Base-by-base conservation (phyloP, 176 grass and related monocot genomes). In the Themeda triandra region DNA sequence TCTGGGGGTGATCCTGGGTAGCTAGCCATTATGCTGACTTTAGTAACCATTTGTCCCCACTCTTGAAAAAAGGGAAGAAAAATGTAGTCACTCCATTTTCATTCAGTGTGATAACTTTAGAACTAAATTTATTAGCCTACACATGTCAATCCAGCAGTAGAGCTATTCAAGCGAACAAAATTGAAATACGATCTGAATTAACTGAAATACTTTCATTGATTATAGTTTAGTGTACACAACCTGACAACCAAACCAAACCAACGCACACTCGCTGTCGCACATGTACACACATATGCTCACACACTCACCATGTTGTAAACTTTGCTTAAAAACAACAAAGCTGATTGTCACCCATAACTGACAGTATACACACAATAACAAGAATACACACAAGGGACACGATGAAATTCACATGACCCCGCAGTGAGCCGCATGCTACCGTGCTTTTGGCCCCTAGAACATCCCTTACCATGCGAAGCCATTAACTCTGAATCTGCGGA, bases 331-430 rank as follows among this genome's bases (percentile, higher is more conserved):
- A 35, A 56, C 24, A 48, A 36, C 32, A 5, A 5, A 8, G 40
- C 59, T 42, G 36, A 29, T 45, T 45, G 37, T 46, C 59, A 75
- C 66, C 44, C 69, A 85, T 28, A 83, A 25, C 29, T 69, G 24
- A 39, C 2, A n/a, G 31, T 73, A 80, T 66, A 79, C 62, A 69
- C 77, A 80, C 24, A 74, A 15, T 21, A 81, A 81, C 31, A 87
- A 67, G 5, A 75, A 76, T 68, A 10, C 33, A 72, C 83, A 72
- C 53, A 36, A 54, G 25, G 25, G 24, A 24, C 54, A 68, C 1
- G 13, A 73, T 28, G 32, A 39, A 78, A 30, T 56, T 63, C 65
- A 33, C 15, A 77, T 27, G 27, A 44, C 44, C 45, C 18, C 37
- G 42, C 6, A 24, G 13, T 66, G 46, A 74, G 10, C 59, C 33